Conservation (phyloP, 805 yeast species). For the Pichia cabralensis region DNA sequence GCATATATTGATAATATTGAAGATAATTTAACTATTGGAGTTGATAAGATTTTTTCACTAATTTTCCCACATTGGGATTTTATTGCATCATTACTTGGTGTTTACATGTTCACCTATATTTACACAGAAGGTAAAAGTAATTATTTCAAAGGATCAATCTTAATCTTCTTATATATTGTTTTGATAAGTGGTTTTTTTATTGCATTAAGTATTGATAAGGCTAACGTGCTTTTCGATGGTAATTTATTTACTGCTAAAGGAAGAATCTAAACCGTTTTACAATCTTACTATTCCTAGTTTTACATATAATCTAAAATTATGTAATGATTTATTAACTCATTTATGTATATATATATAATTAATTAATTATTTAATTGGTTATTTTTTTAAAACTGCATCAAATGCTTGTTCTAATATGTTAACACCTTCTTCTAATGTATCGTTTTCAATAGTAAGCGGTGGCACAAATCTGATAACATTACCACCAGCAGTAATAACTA, state of each 20-base stretch:
- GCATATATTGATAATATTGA: neutral
- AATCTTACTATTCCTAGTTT: too few species aligned
- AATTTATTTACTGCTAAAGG: too few species aligned
- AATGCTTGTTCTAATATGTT: constrained; percentile 54
- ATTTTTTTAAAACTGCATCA: constrained; percentile 25
- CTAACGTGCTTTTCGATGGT: constrained; percentile 5
- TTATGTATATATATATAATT: too few species aligned
- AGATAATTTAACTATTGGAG: constrained; percentile 4
- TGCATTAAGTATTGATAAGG: constrained; percentile 31
- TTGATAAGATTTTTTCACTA: constrained; percentile 51
- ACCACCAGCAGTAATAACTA: constrained; percentile 86
- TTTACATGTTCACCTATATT: constrained; percentile 81
- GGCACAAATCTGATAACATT: constrained; percentile 89
- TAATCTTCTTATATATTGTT: constrained; percentile 68
- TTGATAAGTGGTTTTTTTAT: constrained; percentile 76
- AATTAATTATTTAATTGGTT: neutral
- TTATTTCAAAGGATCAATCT: constrained; percentile 88
- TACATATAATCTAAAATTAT: too few species aligned
- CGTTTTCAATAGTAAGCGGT: constrained; percentile 73
- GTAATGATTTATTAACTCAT: too few species aligned
- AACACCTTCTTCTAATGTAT: constrained; percentile 61
- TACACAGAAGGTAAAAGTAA: constrained; percentile 96
- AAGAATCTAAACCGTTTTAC: too few species aligned
- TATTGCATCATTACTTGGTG: constrained; percentile 73
- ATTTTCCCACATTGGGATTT: constrained; percentile 96